phyloP scores from a whole-genome alignment of 106 monocot species.

The Agapanthus africanus region DNA sequence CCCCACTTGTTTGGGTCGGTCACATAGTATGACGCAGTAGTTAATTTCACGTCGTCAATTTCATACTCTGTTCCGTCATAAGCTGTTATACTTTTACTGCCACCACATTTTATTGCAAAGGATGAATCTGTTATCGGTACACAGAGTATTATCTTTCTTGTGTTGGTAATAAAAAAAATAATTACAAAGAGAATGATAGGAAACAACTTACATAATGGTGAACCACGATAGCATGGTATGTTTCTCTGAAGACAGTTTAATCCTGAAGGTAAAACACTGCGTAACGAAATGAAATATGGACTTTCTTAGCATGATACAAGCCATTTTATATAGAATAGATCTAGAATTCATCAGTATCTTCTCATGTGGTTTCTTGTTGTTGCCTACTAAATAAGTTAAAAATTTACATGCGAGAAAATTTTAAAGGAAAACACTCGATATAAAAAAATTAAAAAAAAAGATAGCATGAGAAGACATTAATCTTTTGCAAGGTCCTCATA shows the following conservation, averaged over 20 bases:
- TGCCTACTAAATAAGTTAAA: too few species aligned
- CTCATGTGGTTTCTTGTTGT: too few species aligned
- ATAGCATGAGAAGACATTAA: too few species aligned
- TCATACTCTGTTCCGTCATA: conserved; percentile 52
- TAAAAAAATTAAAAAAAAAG: too few species aligned
- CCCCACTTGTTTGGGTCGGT: conserved; percentile 48
- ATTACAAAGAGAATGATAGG: neutral
- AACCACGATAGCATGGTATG: conserved; percentile 48
- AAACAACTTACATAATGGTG: conserved; percentile 52
- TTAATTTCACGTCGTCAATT: conserved; percentile 36
- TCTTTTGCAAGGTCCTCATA: too few species aligned
- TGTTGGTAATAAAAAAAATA: neutral
- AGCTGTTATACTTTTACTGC: conserved; percentile 34
- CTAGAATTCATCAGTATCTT: too few species aligned
- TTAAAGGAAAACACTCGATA: too few species aligned
- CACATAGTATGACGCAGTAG: conserved; percentile 67
- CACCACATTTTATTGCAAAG: conserved; percentile 85
- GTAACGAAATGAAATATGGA: conserved; percentile 3
- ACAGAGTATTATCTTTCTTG: neutral
- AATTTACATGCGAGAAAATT: too few species aligned
- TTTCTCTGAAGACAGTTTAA: conserved; percentile 73
- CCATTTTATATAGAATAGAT: too few species aligned
- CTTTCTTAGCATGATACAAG: too few species aligned
- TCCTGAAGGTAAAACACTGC: conserved; percentile 56
- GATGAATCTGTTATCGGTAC: conserved; percentile 37